A percentile compares a stretch with the other conserved stretches of the same genome.
phyloP scores from a whole-genome alignment of 495 filamentous ascomycete genomes.

The Cercophora scortea region DNA sequence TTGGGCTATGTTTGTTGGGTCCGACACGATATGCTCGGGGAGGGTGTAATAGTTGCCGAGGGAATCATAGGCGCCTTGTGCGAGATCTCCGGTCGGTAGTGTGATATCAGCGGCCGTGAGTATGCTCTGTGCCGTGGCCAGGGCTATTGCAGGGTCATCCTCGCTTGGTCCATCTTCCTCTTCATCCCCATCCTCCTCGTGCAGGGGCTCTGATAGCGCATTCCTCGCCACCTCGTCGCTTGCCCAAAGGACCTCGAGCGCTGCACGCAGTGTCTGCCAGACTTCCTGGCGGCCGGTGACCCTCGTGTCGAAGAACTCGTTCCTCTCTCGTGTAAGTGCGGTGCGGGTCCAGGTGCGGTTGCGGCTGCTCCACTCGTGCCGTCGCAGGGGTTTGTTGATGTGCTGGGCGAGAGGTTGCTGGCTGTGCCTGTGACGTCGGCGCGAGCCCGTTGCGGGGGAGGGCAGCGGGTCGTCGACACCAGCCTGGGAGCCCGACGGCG shows the following conservation, averaged over 20 bases:
- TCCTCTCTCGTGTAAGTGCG: constrained; percentile 37
- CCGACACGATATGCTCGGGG: constrained; percentile 66
- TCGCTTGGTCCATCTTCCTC: constrained; percentile 17
- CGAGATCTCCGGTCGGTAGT: constrained; percentile 65
- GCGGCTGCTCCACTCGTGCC: constrained; percentile 40
- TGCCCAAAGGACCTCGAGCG: constrained; percentile 55
- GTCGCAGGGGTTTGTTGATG: constrained; percentile 42
- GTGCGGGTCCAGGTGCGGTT: constrained; percentile 37
- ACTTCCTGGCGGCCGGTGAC: constrained; percentile 69
- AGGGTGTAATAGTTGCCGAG: constrained; percentile 68
- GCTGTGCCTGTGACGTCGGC: constrained; percentile 12
- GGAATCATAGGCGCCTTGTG: constrained; percentile 71
- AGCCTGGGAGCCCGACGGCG: constrained; percentile 3
- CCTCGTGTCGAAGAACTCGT: constrained; percentile 76
- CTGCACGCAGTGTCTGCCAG: constrained; percentile 66
- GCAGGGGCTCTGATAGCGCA: not conserved
- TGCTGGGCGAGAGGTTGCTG: constrained; percentile 29
- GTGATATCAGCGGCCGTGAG: constrained; percentile 73
- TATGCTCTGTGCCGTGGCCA: constrained; percentile 69
- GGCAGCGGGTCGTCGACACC: constrained; percentile 14
- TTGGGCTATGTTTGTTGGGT: constrained; percentile 61
- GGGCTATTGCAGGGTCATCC: constrained; percentile 24
- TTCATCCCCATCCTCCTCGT: constrained; percentile 11
- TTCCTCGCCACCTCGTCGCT: constrained; percentile 15
- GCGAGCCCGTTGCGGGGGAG: constrained; percentile 9